Evolutionary conservation across 805 yeast genomes (phyloP), one percentile per base, ranked within the genome.

Genomic region (Lipomyces spencermartinsiae): DNA sequence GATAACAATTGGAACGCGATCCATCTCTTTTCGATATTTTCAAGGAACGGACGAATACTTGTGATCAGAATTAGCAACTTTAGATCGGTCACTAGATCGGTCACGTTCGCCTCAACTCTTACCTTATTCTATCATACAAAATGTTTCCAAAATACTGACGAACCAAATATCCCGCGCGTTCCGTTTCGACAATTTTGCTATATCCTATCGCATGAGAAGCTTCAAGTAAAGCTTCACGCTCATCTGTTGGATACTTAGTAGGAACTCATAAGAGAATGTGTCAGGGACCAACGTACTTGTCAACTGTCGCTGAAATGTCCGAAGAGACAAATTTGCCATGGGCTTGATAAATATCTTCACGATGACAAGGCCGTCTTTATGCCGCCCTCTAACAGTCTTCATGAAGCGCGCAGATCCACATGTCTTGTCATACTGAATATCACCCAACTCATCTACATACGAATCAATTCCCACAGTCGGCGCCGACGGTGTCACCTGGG

Each of bases 381-480:
- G 95, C 58, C 89, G 78, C 2, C 96, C 97, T 75, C 89, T 87
- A 72, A 93, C 87, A 1, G 97, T 90, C 78, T 93, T 93, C 66
- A 94, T 83, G 77, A 93, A 93, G 63, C 97, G 83, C 9, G 96
- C 88, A 58, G 93, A 87, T 66, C 93, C 92, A 58, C 93, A 79
- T 56, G 90, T 89, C 63, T 88, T 86, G 1, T 89, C 83, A 76
- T 92, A 94, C 73, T 91, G 94, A 53, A 90, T 83, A 68, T 88
- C 87, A 31, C 87, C 87, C 10, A 94, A 82, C 56, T 91, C 92
- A 74, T 93, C 93, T 35, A 94, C 86, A 73, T 93, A 94, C 0
- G 98, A 93, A 29, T 94, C 92, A 1, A 93, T 84, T 6, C 97
- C 97, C 74, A 94, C 91, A 0, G 97, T 91, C 2, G 97, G 93